phyloP scores from a whole-genome alignment of 2,329 filamentous ascomycete species.

The Epichloe typhina region DNA sequence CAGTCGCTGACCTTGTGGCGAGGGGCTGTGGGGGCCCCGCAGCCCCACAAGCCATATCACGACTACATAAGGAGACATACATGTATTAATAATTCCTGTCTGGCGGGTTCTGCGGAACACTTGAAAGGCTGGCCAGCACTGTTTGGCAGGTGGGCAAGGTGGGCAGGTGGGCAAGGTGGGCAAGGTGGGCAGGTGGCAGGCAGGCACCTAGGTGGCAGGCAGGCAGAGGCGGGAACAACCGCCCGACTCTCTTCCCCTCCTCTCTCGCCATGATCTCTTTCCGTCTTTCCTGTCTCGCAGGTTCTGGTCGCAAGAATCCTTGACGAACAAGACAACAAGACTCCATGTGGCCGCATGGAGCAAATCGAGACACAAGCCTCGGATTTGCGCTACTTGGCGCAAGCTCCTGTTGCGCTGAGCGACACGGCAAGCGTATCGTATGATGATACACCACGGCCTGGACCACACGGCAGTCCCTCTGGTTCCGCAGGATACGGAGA shows the following conservation, averaged over 20 bases:
- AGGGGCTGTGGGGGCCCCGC: too few relatives aligned
- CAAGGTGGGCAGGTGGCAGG: too few relatives aligned
- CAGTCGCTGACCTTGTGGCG: too few relatives aligned
- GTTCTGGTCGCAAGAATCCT: background rate
- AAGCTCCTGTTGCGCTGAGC: slow-evolving; percentile 21
- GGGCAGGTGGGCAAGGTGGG: too few relatives aligned
- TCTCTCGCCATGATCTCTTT: background rate
- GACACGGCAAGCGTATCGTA: slow-evolving; percentile 18
- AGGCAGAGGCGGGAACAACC: background rate
- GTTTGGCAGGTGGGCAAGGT: too few relatives aligned
- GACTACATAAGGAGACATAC: too few relatives aligned
- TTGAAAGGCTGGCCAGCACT: too few relatives aligned
- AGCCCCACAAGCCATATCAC: too few relatives aligned
- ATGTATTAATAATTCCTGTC: too few relatives aligned
- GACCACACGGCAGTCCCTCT: slow-evolving; percentile 19
- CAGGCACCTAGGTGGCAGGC: too few relatives aligned
- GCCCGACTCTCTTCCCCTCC: background rate
- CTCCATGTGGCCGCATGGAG: slow-evolving; percentile 27
- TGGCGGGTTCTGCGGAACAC: too few relatives aligned
- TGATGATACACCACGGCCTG: slow-evolving; percentile 21
- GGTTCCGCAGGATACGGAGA: slow-evolving; percentile 31
- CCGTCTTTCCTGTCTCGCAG: background rate
- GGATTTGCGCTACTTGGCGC: slow-evolving; percentile 38
- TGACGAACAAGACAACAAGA: background rate
- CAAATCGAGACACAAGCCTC: slow-evolving; percentile 40